These are phyloP conservation scores for Colletotrichum nymphaeae DNA, from an alignment of 2,329 filamentous ascomycete species.

Conservation along the genomic window DNA sequence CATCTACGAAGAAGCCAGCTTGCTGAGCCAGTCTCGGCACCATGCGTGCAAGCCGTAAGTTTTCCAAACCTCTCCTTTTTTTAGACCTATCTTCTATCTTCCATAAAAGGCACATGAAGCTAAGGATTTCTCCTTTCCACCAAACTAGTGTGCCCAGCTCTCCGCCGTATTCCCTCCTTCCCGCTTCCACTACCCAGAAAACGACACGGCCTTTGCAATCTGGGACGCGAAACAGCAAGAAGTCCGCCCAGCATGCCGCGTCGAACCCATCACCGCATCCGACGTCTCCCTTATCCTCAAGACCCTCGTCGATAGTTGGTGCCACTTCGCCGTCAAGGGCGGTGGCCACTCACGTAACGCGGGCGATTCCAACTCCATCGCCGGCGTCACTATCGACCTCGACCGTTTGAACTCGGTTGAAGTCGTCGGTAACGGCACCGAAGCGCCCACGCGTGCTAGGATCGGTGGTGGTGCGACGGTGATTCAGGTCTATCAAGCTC, in stretches of 20 bases:
- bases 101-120: too few species aligned
- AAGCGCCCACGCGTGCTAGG: not conserved
- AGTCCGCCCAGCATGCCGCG: constrained; percentile 32
- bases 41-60: too few species aligned
- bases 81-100: too few species aligned
- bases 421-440: not conserved
- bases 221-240: constrained; percentile 39
- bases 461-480: not conserved
- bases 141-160: too few species aligned
- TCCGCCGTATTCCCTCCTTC: too few species aligned
- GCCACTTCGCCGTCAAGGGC: constrained; percentile 36
- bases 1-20: not conserved
- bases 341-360: constrained; percentile 27
- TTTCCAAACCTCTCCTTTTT: too few species aligned
- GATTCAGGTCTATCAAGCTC: constrained; percentile 39
- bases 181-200: not conserved
- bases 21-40: not conserved
- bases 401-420: constrained; percentile 41
- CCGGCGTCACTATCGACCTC: constrained; percentile 48
- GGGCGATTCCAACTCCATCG: constrained; percentile 42
- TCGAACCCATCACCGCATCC: constrained; percentile 28
- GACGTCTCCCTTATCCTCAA: constrained; percentile 21
- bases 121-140: too few species aligned
- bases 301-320: constrained; percentile 26
- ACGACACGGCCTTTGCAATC: constrained; percentile 31